Conservation (phyloP, 768 basidiomycete species). For the Pholiota microspora region DNA sequence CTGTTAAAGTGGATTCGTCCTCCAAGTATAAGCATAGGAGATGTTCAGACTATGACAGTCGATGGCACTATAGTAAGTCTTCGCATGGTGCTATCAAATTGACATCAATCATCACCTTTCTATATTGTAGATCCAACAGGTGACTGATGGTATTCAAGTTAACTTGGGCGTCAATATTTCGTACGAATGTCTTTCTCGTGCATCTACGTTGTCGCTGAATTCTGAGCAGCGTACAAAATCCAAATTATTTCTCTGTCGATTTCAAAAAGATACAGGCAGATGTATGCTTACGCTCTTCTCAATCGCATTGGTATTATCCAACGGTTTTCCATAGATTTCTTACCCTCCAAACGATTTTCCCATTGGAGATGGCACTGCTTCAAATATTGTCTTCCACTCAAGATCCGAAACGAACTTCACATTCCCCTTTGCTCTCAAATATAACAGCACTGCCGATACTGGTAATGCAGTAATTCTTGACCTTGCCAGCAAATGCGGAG, state of each 20-base stretch:
- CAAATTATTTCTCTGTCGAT: slow-evolving; percentile 74
- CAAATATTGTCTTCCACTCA: slow-evolving; percentile 46
- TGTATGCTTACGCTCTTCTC: slow-evolving; percentile 28
- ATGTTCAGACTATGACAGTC: slow-evolving; percentile 36
- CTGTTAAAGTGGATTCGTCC: slow-evolving; percentile 69
- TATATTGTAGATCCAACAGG: slow-evolving; percentile 29
- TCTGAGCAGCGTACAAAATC: slow-evolving; percentile 64
- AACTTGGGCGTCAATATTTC: slow-evolving; percentile 66
- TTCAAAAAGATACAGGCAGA: slow-evolving; percentile 64
- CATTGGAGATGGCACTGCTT: slow-evolving; percentile 61
- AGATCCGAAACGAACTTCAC: slow-evolving; percentile 62
- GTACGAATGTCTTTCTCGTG: slow-evolving; percentile 38
- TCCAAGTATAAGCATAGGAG: slow-evolving; percentile 61
- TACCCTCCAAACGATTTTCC: slow-evolving; percentile 73
- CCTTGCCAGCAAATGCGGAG: slow-evolving; percentile 61
- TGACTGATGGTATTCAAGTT: slow-evolving; percentile 44
- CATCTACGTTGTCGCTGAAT: background rate
- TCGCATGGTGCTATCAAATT: background rate
- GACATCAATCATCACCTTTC: slow-evolving; percentile 17
- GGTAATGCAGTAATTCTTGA: slow-evolving; percentile 54
- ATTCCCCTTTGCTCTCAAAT: slow-evolving; percentile 72
- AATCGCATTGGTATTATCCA: background rate
- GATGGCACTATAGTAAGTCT: slow-evolving; percentile 44
- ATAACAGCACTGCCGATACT: slow-evolving; percentile 55
- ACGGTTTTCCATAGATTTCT: slow-evolving; percentile 46